Evolutionary conservation across 1,139 yeast species (phyloP), one percentile per base, ranked within the genome.

Genomic region (Taphrina communis): DNA sequence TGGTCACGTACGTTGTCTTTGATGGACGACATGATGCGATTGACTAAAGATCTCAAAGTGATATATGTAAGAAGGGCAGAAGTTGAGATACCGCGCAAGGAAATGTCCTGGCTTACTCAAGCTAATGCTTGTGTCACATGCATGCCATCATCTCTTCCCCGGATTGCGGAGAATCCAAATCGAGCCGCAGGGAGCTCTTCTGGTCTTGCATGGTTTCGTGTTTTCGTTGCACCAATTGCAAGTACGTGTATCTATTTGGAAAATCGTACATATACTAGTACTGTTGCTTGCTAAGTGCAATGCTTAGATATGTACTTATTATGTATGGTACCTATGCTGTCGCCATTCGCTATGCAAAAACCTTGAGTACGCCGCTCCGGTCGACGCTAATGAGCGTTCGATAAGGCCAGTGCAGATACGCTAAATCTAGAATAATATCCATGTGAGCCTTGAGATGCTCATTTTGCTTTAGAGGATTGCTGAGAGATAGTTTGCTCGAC

Each of bases 361-460:
- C 82, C 74, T 85, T 85, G 51, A 89, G 80, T 7, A 79, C 79
- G 0, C 95, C 95, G 59, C 84, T 80, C 65, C 90, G 76, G 73
- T 88, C 94, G 1, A 81, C 90, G 0, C 88, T 81, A 0, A 89
- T 78, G 6, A 88, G 76, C 86, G 88, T 83, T 60, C 83, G 85
- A 72, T 82, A 86, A 0, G 94, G 93, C 19, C 77, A 76, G 11
- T 78, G 74, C 21, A 85, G 72, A 19, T 83, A 73, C 0, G 82
- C 83, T 12, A 88, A 77, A 55, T 81, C 88, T 1, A 82, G 82
- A 41, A 88, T 80, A 2, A 79, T 74, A 71, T 87, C 89, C 59
- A 78, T 81, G 66, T 84, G 87, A 60, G 77, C 78, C 65, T 78
- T 78, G 52, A 82, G 77, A 53, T 77, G 67, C 51, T 76, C 78